Evolutionary conservation across 305 asterid genomes (phyloP), one percentile per base, ranked within the genome.

Genomic region (Stenogyne calaminthoides): DNA sequence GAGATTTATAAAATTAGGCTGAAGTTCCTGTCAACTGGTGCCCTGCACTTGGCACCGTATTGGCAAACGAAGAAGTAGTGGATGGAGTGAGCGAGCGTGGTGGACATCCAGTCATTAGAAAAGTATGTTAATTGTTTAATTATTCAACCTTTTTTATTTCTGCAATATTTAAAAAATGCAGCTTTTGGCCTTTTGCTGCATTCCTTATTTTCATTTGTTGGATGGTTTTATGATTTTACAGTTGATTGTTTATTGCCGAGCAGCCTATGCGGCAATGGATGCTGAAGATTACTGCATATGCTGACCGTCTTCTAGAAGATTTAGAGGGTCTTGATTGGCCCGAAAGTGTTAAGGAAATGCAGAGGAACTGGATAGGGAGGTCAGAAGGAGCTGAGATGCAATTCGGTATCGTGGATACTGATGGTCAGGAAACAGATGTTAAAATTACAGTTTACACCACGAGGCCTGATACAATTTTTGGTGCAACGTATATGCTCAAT

Each of bases 211-310:
- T 78, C 77, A 80, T 78, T 69, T 75, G 64, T 86, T 77, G 89
- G 85, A 88, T 88, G 91, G 91, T 86, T 84, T 86, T 84, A 88
- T 88, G 91, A 90, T 88, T 95, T 88, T 95, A 88, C 98, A 88
- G 94, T 90, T 88, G 81, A 79, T 91, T 95, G 89, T 92, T 90
- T 92, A 87, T 92, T 90, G 83, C 94, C 92, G 88, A 95, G 96
- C 97, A 92, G 99, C 99, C 99, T 80, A 95, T 95, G 99, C 93
- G 96, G 88, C 99, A 95, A 72, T 95, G 99, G 99, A 95, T 95
- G 97, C 88, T 95, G 88, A 90, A 75, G 93, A 92, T 92, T 77
- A 95, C 99, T 84, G 99, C 93, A 59, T 95, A 92, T 85, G 99
- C 98, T 61, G 94, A 95, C 64, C 95, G 96, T 76, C 99, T 92